Evolutionary conservation across 2,329 filamentous ascomycete species (phyloP), one percentile per base, ranked within the genome.

Genomic region (Fusarium haematococcum): DNA sequence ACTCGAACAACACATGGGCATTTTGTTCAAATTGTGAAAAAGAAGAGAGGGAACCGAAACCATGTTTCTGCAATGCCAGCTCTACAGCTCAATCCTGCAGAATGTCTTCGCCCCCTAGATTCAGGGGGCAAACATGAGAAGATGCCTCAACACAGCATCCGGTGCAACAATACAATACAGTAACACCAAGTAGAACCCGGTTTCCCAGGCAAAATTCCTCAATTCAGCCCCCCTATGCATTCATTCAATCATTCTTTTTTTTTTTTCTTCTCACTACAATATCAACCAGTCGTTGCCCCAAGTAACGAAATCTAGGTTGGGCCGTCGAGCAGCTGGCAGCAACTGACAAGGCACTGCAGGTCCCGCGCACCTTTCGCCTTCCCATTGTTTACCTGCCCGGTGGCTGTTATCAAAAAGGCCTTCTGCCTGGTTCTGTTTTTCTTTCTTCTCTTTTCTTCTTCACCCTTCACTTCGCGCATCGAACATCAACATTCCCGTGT

Each of bases 211-310:
- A 37, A 35, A 41, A 25, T 7, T 16, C 6, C 9, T 35, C 37
- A 32, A 30, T 11, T 10, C n/a, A 59, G 11, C 30, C 56, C 32
- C 32, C 59, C 50, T 48, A 59, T 60, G 68, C 43, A 68, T 60
- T 71, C 43, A 68, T 65, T 62, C 20, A 27, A 27, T 48, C 5
- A 25, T 48, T 25, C 45, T 11, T 18, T n/a, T 3, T n/a, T 5
- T 45, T 8, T 45, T 14, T 20, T 9, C 13, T 18, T n/a, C 14
- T 25, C 1, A 6, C 43, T 59, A 13, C 11, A 52, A 32, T 64
- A 50, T 62, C 65, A 52, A 61, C 54, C 10, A 70, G 61, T 60
- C 27, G 72, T 73, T 75, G 69, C 72, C 71, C 72, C 69, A 73
- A 67, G 62, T 66, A 67, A 75, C 65, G 41, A 67, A 67, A 16